Conservation (phyloP, 257 asterid species). For the Schizonepeta tenuifolia region DNA sequence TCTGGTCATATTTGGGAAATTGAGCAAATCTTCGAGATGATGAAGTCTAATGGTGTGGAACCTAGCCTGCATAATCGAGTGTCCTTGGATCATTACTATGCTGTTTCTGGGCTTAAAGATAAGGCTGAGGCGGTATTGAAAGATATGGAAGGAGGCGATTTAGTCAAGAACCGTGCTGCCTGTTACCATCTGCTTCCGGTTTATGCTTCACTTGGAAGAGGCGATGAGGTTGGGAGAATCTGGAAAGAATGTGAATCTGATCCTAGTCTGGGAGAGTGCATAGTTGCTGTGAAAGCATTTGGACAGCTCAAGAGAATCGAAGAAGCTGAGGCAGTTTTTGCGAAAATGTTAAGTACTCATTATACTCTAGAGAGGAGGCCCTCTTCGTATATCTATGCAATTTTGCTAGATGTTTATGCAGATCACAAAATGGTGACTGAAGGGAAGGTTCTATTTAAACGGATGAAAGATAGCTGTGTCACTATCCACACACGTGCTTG, state of each 20-base stretch:
- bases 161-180: constrained; percentile 46
- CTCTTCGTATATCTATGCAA: constrained; percentile 44
- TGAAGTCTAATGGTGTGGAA: constrained; percentile 64
- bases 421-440: constrained; percentile 61
- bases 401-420: constrained; percentile 57
- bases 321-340: constrained; percentile 72
- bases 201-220: constrained; percentile 69
- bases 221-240: constrained; percentile 60
- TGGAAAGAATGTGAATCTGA: constrained; percentile 63
- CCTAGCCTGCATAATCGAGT: constrained; percentile 39
- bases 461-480: constrained; percentile 57
- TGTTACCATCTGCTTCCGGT: constrained; percentile 51
- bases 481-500: constrained; percentile 46
- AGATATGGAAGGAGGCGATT: constrained; percentile 66
- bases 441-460: constrained; percentile 70
- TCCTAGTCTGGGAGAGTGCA: constrained; percentile 51
- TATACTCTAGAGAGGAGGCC: constrained; percentile 39
- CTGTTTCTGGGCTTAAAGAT: constrained; percentile 47
- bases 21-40: constrained; percentile 34
- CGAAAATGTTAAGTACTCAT: constrained; percentile 38
- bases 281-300: constrained; percentile 73
- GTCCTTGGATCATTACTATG: constrained; percentile 53
- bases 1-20: constrained; percentile 46
- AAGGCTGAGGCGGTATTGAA: constrained; percentile 69
- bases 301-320: constrained; percentile 62